Percentiles rank a stretch among this genome's conserved stretches.
Conservation (phyloP, 2,329 filamentous ascomycete genomes). For the Metarhizium guizhouense region DNA sequence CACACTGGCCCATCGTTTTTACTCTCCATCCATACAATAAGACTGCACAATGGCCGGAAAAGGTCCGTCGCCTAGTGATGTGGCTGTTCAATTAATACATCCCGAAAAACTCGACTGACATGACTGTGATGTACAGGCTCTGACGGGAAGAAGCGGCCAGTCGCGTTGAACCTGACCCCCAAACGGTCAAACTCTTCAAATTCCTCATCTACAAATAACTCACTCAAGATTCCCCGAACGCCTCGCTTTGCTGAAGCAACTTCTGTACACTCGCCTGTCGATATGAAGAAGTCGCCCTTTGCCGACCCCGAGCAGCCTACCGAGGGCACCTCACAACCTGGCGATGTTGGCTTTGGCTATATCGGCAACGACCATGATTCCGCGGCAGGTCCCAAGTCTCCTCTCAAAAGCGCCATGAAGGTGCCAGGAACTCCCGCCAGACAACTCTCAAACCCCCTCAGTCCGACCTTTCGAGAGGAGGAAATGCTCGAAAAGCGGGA, state of each 20-base stretch:
- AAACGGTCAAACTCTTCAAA: constrained; percentile 38
- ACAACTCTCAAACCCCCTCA: constrained; percentile 67
- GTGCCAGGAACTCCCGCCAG: constrained; percentile 74
- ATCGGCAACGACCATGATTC: constrained; percentile 54
- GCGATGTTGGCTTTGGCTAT: constrained; percentile 89
- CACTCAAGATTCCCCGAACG: constrained; percentile 60
- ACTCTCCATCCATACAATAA: constrained; percentile 4
- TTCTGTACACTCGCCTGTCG: constrained; percentile 67
- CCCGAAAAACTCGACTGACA: constrained; percentile 11
- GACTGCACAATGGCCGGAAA: constrained; percentile 26
- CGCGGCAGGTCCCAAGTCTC: constrained; percentile 61
- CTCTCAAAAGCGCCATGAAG: constrained; percentile 84
- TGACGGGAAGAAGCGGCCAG: constrained; percentile 49
- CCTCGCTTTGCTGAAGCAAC: constrained; percentile 78
- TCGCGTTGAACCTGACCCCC: constrained; percentile 44
- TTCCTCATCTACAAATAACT: constrained; percentile 44
- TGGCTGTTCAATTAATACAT: not conserved
- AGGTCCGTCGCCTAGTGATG: constrained; percentile 25
- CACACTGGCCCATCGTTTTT: not conserved
- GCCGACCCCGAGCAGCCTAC: constrained; percentile 48
- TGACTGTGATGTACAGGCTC: constrained; percentile 13
- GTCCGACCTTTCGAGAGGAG: constrained; percentile 87
- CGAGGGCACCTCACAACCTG: constrained; percentile 54
- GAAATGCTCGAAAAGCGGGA: constrained; percentile 80
- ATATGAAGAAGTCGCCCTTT: constrained; percentile 48